Evolutionary conservation across 768 basidiomycete species (phyloP).

Genomic region (Kockovaella imperatae): DNA sequence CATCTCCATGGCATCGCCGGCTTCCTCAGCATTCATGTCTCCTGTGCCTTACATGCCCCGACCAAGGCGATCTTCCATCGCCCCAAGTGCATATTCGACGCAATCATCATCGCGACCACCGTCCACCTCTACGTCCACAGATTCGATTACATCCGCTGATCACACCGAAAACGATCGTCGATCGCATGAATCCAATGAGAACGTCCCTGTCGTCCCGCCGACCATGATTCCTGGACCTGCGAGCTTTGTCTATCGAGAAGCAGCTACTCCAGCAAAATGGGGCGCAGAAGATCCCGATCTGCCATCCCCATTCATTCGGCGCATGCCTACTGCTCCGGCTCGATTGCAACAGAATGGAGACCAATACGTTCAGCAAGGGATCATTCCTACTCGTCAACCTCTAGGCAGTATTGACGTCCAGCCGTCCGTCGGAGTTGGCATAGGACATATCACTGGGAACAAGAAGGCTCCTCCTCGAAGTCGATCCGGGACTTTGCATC

Average conservation of each 20-base stretch:
- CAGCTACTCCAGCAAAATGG: constrained; percentile 43
- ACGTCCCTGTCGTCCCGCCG: constrained; percentile 7
- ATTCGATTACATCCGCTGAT: constrained; percentile 1
- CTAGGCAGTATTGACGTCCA: constrained; percentile 21
- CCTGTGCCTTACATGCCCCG: constrained; percentile 10
- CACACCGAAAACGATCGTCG: background rate
- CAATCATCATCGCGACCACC: background rate
- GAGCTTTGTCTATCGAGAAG: constrained; percentile 28
- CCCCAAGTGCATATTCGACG: background rate
- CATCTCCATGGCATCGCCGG: constrained; percentile 26
- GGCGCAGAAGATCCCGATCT: constrained; percentile 35
- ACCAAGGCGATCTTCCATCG: constrained; percentile 6
- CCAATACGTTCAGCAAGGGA: too few relatives aligned
- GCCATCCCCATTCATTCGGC: constrained; percentile 38
- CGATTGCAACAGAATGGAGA: constrained; percentile 5
- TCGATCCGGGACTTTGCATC: constrained; percentile 28
- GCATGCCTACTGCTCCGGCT: constrained; percentile 10
- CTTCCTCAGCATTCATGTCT: constrained; percentile 12
- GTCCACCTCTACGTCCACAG: background rate
- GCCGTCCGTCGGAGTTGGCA: background rate
- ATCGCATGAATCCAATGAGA: background rate
- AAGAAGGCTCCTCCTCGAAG: constrained; percentile 14
- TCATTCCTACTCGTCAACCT: constrained; percentile 5
- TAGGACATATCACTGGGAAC: background rate
- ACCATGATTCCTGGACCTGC: constrained; percentile 29